Conservation (phyloP, 495 filamentous ascomycete genomes). For the Talaromyces trachyspermus region DNA sequence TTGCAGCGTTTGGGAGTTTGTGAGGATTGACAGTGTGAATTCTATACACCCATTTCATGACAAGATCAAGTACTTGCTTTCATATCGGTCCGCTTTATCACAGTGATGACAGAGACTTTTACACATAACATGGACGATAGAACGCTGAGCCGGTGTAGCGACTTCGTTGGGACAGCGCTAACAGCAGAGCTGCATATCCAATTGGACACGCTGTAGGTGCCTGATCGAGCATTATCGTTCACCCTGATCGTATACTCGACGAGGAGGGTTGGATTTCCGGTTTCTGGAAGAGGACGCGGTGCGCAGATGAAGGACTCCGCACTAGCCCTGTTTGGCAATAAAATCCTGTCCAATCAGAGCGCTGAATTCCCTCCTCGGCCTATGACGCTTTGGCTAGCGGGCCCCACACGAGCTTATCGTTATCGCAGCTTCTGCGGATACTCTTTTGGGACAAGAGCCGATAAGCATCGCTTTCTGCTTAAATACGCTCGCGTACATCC, state of each 20-base stretch:
- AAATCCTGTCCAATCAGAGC: conserved; percentile 5
- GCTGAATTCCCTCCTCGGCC: not conserved
- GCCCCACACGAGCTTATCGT: conserved; percentile 8
- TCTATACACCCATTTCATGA: too few relatives aligned
- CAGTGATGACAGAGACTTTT: not conserved
- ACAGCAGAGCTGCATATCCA: too few relatives aligned
- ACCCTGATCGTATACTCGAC: too few relatives aligned
- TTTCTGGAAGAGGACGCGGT: conserved; percentile 7
- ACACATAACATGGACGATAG: not conserved
- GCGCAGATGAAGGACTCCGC: not conserved
- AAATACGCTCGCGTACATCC: too few relatives aligned
- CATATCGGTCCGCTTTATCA: too few relatives aligned
- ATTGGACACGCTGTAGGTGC: not conserved
- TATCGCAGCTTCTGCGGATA: conserved; percentile 1
- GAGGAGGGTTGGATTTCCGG: conserved; percentile 5
- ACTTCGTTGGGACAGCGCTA: not conserved
- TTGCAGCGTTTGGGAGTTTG: not conserved
- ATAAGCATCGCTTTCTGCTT: too few relatives aligned
- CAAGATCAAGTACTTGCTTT: too few relatives aligned
- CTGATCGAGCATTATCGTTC: too few relatives aligned
- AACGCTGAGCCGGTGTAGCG: not conserved
- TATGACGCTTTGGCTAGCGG: not conserved
- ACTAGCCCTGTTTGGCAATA: not conserved
- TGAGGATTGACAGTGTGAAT: not conserved
- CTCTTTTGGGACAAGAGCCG: conserved; percentile 5